A percentile compares a stretch with the other conserved stretches of the same genome.
phyloP scores from a whole-genome alignment of 306 rosid genomes.

The Oemleria cerasiformis region DNA sequence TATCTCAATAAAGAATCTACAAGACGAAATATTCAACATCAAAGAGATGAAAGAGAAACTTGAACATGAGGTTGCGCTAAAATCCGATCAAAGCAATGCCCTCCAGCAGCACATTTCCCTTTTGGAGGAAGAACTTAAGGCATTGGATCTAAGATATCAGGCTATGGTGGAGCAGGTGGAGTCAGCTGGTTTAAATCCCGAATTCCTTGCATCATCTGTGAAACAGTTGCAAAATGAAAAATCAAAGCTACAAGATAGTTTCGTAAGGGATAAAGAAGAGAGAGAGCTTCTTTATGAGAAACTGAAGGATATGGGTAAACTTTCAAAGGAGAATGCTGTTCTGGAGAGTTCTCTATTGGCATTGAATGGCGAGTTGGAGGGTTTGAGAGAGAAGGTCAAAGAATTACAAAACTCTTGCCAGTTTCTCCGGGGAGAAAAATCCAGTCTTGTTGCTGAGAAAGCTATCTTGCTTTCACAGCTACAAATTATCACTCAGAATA shows the following conservation, averaged over 20 bases:
- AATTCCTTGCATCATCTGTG: constrained; percentile 56
- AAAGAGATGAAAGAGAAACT: constrained; percentile 85
- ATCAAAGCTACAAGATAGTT: constrained; percentile 55
- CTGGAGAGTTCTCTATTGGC: constrained; percentile 62
- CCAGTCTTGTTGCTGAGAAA: constrained; percentile 65
- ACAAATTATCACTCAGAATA: constrained; percentile 74
- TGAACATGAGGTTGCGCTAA: constrained; percentile 55
- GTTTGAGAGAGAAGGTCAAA: constrained; percentile 44
- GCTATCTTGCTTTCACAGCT: constrained; percentile 70
- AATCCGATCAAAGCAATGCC: constrained; percentile 61
- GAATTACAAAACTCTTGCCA: constrained; percentile 66
- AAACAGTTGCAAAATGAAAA: constrained; percentile 70
- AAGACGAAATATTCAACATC: constrained; percentile 65
- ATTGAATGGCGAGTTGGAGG: constrained; percentile 62
- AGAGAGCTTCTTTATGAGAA: constrained; percentile 66
- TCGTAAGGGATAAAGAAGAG: constrained; percentile 57
- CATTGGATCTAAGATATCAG: constrained; percentile 58
- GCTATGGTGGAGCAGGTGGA: constrained; percentile 63
- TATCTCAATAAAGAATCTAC: constrained; percentile 48
- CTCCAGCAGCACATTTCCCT: constrained; percentile 58
- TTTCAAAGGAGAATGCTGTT: constrained; percentile 53
- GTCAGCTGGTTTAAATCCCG: constrained; percentile 69
- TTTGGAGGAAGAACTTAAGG: constrained; percentile 65
- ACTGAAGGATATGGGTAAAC: constrained; percentile 54
- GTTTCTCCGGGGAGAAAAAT: constrained; percentile 73